These are phyloP conservation scores for Silene noctiflora DNA, from an alignment of 179 eudicot genomes.

Conservation along the genomic window DNA sequence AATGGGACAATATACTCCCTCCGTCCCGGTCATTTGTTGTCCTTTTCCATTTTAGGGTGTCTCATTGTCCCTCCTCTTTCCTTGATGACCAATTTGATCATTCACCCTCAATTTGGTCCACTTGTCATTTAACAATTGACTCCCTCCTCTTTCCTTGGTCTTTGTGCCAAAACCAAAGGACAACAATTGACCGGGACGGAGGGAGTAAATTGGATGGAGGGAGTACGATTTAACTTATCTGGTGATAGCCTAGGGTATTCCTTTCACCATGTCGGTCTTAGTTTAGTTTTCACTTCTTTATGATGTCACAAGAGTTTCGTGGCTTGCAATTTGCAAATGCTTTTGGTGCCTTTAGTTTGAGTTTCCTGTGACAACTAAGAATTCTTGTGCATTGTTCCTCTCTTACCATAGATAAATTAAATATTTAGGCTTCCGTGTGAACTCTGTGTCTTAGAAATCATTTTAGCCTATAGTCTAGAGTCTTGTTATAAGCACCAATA, in stretches of 20 bases:
- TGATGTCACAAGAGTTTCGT: not conserved
- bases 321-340: not conserved
- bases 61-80: too few relatives aligned
- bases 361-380: not conserved
- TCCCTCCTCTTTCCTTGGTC: too few relatives aligned
- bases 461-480: not conserved
- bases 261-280: not conserved
- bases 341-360: not conserved
- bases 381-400: not conserved
- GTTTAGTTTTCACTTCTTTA: slow-evolving; percentile 5
- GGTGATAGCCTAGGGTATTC: not conserved
- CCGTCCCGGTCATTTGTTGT: too few relatives aligned
- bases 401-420: not conserved
- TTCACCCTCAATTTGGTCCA: too few relatives aligned
- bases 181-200: too few relatives aligned
- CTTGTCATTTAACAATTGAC: too few relatives aligned
- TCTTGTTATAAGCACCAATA: not conserved
- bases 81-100: too few relatives aligned
- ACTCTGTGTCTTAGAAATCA: not conserved
- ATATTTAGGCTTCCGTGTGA: not conserved
- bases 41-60: too few relatives aligned
- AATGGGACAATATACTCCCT: too few relatives aligned
- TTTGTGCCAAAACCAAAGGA: too few relatives aligned
- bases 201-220: too few relatives aligned
- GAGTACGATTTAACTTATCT: too few relatives aligned